These are phyloP conservation scores for Trichoderma afroharzianum DNA, from an alignment of 2,329 filamentous ascomycete genomes.

Conservation along the genomic window DNA sequence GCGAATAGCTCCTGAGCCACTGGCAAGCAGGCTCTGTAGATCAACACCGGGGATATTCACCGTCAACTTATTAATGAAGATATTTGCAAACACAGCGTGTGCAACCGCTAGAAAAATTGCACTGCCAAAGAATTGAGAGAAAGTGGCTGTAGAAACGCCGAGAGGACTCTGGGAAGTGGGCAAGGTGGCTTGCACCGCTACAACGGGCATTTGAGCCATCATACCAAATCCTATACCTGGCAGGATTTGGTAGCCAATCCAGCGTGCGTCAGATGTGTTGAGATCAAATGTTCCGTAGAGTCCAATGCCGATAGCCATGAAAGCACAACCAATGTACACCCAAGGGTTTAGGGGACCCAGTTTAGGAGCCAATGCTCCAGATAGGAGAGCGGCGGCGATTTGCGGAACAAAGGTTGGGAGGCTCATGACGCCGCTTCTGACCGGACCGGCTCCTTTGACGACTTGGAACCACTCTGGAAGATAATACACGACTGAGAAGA, in stretches of 20 bases:
- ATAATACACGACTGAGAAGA: not conserved
- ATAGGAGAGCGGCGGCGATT: not conserved
- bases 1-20: not conserved
- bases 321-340: not conserved
- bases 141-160: not conserved
- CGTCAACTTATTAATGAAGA: not conserved
- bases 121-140: not conserved
- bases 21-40: not conserved
- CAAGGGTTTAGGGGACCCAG: not conserved
- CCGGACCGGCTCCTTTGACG: not conserved
- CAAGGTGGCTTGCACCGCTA: not conserved
- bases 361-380: not conserved
- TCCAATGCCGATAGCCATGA: not conserved
- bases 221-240: not conserved
- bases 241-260: not conserved
- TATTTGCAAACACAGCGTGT: not conserved
- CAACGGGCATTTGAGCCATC: not conserved
- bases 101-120: not conserved
- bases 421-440: not conserved
- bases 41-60: not conserved
- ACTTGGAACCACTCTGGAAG: not conserved
- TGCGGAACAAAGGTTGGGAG: not conserved
- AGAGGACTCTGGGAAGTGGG: not conserved
- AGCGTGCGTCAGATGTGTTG: not conserved
- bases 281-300: not conserved